Base-by-base conservation (phyloP, 2,329 filamentous ascomycete species). In the Aspergillus phoenicis region DNA sequence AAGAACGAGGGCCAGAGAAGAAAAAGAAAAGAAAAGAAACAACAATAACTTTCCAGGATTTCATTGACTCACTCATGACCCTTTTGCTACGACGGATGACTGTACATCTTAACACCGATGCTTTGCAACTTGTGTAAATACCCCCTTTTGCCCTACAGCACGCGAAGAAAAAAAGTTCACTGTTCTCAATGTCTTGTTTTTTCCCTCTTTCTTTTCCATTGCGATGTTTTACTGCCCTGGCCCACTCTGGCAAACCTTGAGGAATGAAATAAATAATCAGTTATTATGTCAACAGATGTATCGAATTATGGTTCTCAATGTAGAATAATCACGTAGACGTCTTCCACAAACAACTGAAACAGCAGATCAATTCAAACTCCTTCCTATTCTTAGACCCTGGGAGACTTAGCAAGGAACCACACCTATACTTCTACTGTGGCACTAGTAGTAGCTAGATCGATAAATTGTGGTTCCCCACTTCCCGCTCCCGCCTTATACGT, bases 91-190 rank as follows among this genome's bases (percentile, higher is more conserved):
- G 55, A 62, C 54, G 53, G 59, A 60, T 57, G 57, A 53, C 59
- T 66, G 62, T 66, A 66, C 53, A 63, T 64, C 49, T 52, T 57
- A 17, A 36, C 36, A 52, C 45, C n/a, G 56, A 52, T 30, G 43
- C 36, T 62, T 57, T 62, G 56, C 58, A 61, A 52, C 54, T 51
- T 61, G 54, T 66, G 55, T 62, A 59, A 66, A 64, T 64, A 67
- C 62, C 64, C 64, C 62, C 56, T 41, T 62, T 43, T 64, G 52
- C 49, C 59, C 59, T 62, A 53, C 33, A 57, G 28, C 56, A 57
- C 45, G 63, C 66, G 20, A 20, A 68, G 47, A 65, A 64, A 49
- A 65, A 64, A 64, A 64, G 60, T 69, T 64, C 63, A 48, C 63
- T 58, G 39, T 60, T 65, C 58, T 47, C 49, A 13, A 36, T 13